Conservation (phyloP, 352 stramenopile species). For the Globisporangium carolinianum region DNA sequence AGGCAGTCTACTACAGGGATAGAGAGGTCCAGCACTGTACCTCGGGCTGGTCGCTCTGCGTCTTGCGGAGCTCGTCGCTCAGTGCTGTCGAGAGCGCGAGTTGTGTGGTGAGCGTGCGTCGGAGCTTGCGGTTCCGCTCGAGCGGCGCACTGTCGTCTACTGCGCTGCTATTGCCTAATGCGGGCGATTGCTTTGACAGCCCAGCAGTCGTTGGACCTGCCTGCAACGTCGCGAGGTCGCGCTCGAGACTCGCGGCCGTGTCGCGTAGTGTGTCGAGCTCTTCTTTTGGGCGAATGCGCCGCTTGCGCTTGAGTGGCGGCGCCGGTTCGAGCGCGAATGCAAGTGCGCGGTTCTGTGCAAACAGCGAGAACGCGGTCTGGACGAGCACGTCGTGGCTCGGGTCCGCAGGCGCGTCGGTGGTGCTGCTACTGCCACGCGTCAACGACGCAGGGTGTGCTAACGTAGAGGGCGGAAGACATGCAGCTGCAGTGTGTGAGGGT, state of each 20-base stretch:
- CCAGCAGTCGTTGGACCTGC: too few species aligned
- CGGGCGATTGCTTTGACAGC: neutral
- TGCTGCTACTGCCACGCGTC: neutral
- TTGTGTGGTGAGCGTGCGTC: slow-evolving; percentile 2
- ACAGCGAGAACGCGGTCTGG: slow-evolving; percentile 5
- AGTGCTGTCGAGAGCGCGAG: slow-evolving; percentile 1
- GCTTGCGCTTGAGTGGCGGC: slow-evolving; percentile 6
- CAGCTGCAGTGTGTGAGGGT: too few species aligned
- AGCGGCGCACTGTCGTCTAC: neutral
- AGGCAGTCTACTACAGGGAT: neutral
- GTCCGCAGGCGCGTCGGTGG: neutral
- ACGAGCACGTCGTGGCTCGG: neutral
- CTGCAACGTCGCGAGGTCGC: slow-evolving; percentile 1
- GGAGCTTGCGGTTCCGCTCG: slow-evolving; percentile 8
- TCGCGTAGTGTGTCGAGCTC: slow-evolving; percentile 6
- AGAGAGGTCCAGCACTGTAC: neutral
- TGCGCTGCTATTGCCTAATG: neutral
- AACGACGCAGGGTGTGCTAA: too few species aligned
- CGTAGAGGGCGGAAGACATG: too few species aligned
- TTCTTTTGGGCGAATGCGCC: slow-evolving; percentile 6
- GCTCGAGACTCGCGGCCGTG: slow-evolving; percentile 3
- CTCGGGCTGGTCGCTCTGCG: neutral
- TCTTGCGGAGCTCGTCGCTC: neutral
- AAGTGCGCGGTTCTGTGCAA: slow-evolving; percentile 1
- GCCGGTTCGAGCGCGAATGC: slow-evolving; percentile 6